Percentiles rank a stretch among this genome's conserved stretches.
phyloP scores from a whole-genome alignment of 345 rosid genomes.

The Dimocarpus longan region DNA sequence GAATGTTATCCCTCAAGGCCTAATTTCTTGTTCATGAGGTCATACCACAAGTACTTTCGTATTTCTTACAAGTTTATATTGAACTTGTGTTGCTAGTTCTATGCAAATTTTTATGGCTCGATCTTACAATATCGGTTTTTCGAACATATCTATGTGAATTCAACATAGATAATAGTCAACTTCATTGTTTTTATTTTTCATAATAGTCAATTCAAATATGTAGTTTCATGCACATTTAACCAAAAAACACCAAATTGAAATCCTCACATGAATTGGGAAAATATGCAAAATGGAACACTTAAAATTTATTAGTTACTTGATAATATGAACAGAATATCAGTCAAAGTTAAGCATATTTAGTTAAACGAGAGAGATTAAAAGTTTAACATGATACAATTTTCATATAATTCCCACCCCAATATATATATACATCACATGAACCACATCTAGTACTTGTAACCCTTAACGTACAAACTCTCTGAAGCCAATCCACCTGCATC shows the following conservation, averaged over 20 bases:
- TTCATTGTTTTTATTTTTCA: neutral
- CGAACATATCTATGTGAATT: too few species aligned
- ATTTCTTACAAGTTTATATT: too few species aligned
- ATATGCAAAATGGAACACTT: neutral
- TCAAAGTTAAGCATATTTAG: neutral
- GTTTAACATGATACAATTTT: neutral
- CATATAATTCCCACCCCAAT: neutral
- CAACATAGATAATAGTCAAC: conserved; percentile 11
- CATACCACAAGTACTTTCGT: too few species aligned
- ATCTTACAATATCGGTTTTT: too few species aligned
- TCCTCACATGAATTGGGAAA: neutral
- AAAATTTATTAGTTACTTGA: too few species aligned
- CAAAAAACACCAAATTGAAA: too few species aligned
- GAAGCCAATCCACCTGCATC: conserved; percentile 67
- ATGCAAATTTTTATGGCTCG: too few species aligned
- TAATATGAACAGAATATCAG: too few species aligned
- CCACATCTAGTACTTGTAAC: conserved; percentile 64
- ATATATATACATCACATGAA: neutral
- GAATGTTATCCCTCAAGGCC: neutral
- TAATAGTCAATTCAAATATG: too few species aligned
- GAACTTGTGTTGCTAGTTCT: too few species aligned
- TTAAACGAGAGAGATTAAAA: neutral
- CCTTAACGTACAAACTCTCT: conserved; percentile 83
- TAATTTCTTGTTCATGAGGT: too few species aligned
- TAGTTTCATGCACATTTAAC: too few species aligned